These are phyloP conservation scores for Chaetomium olivaceum DNA, from an alignment of 2,329 filamentous ascomycete genomes.

Conservation along the genomic window DNA sequence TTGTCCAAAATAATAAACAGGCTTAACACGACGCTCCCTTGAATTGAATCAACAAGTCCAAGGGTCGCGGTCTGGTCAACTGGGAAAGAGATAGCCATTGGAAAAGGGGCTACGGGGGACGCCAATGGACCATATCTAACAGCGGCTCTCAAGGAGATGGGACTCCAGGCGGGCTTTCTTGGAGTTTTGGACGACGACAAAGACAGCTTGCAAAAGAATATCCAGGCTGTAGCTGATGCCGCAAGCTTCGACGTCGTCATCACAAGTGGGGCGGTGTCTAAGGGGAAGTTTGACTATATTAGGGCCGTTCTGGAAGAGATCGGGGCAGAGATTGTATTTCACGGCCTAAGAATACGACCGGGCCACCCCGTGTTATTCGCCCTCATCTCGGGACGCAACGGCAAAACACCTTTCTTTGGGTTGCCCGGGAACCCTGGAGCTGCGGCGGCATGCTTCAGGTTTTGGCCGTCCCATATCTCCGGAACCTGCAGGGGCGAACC, in stretches of 20 bases:
- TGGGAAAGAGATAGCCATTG: constrained; percentile 8
- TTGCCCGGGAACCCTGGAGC: constrained; percentile 36
- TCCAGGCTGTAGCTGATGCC: constrained; percentile 13
- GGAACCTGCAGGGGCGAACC: constrained; percentile 20
- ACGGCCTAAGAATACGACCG: constrained; percentile 36
- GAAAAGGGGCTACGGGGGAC: constrained; percentile 10
- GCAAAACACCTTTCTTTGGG: constrained; percentile 34
- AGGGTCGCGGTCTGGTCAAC: not conserved
- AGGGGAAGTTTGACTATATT: constrained; percentile 36
- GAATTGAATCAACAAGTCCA: no score
- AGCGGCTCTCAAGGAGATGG: not conserved
- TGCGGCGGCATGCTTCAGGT: constrained; percentile 36
- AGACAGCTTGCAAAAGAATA: not conserved
- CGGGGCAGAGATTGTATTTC: constrained; percentile 33
- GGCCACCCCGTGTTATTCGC: constrained; percentile 38
- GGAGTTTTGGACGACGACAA: constrained; percentile 17
- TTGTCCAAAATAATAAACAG: no score
- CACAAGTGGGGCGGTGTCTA: constrained; percentile 36
- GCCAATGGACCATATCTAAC: constrained; percentile 17
- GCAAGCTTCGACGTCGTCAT: constrained; percentile 32
- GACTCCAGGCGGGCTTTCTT: not conserved
- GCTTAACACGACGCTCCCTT: no score
- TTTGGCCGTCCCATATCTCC: constrained; percentile 36
- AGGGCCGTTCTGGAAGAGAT: constrained; percentile 29
- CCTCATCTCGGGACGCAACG: constrained; percentile 18